phyloP scores from a whole-genome alignment of 2,329 filamentous ascomycete species.

The Albophoma yamanashiensis region DNA sequence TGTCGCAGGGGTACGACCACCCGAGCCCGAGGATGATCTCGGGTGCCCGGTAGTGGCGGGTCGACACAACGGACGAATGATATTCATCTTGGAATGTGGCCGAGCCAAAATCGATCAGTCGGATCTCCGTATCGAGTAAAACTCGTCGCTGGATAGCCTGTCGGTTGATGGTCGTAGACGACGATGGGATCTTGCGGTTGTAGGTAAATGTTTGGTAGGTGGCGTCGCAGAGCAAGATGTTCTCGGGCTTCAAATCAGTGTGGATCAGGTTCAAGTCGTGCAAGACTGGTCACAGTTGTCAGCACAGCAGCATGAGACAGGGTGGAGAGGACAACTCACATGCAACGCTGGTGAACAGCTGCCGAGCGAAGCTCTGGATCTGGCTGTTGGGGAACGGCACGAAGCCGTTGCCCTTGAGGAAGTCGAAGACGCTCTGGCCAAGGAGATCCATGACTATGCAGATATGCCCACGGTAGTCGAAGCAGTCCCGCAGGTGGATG shows the following conservation, averaged over 20 bases:
- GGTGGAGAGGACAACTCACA: slow-evolving; percentile 50
- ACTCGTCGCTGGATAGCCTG: slow-evolving; percentile 55
- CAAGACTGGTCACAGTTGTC: slow-evolving; percentile 49
- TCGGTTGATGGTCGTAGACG: slow-evolving; percentile 47
- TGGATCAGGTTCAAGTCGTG: slow-evolving; percentile 97
- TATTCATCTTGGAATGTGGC: slow-evolving; percentile 66
- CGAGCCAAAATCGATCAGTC: slow-evolving; percentile 61
- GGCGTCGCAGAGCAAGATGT: slow-evolving; percentile 56
- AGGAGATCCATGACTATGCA: slow-evolving; percentile 72
- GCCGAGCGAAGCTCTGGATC: slow-evolving; percentile 92
- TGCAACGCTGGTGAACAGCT: slow-evolving; percentile 95
- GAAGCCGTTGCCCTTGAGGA: slow-evolving; percentile 89
- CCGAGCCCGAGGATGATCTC: slow-evolving; percentile 62
- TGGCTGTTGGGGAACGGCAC: slow-evolving; percentile 97
- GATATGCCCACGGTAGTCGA: slow-evolving; percentile 95
- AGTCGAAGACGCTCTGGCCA: slow-evolving; percentile 96
- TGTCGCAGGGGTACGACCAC: slow-evolving; percentile 63
- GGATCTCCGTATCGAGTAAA: slow-evolving; percentile 57
- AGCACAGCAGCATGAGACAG: background rate
- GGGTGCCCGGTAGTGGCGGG: slow-evolving; percentile 57
- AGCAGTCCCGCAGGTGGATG: slow-evolving; percentile 92
- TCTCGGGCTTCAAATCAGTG: slow-evolving; percentile 66
- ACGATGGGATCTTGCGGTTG: slow-evolving; percentile 58
- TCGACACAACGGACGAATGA: slow-evolving; percentile 61
- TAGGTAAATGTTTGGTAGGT: slow-evolving; percentile 62